phyloP scores from a whole-genome alignment of 225 moss, liverwort and hornwort genomes.

The Anthoceros angustus region DNA sequence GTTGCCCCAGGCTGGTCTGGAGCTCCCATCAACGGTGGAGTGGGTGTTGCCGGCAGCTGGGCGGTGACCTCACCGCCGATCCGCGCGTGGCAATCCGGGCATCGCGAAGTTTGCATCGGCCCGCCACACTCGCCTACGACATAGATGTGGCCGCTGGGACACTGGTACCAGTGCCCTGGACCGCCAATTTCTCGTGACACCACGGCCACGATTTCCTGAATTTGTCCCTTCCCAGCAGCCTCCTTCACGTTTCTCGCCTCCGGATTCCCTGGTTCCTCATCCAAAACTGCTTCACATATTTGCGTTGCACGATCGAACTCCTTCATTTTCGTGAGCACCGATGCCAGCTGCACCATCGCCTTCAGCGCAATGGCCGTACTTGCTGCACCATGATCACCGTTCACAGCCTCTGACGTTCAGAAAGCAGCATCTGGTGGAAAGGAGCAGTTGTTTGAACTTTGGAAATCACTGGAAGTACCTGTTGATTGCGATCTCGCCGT shows the following conservation, averaged over 20 bases:
- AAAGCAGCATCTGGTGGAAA: neutral
- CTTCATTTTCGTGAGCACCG: neutral
- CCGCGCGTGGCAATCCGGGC: slow-evolving; percentile 26
- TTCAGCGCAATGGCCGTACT: slow-evolving; percentile 7
- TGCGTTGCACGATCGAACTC: slow-evolving; percentile 13
- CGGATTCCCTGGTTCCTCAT: slow-evolving; percentile 8
- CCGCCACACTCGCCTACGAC: slow-evolving; percentile 36
- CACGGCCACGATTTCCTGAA: slow-evolving; percentile 15
- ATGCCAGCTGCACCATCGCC: slow-evolving; percentile 25
- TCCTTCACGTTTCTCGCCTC: slow-evolving; percentile 11
- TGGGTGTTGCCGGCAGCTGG: slow-evolving; percentile 17
- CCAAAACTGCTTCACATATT: slow-evolving; percentile 22
- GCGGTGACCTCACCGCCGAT: slow-evolving; percentile 20
- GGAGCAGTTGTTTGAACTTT: neutral
- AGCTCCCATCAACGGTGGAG: slow-evolving; percentile 19
- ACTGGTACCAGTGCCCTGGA: slow-evolving; percentile 27
- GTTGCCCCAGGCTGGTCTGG: slow-evolving; percentile 15
- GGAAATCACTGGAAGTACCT: neutral
- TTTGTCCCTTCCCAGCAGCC: slow-evolving; percentile 2
- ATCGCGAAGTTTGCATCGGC: slow-evolving; percentile 14
- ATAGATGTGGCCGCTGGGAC: slow-evolving; percentile 33
- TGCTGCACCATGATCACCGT: neutral
- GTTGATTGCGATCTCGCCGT: neutral
- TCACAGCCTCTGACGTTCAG: neutral
- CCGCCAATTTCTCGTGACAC: slow-evolving; percentile 15